Percentiles rank a stretch among this genome's conserved stretches.
phyloP scores from a whole-genome alignment of 257 asterid species.

The Lycium ferocissimum region DNA sequence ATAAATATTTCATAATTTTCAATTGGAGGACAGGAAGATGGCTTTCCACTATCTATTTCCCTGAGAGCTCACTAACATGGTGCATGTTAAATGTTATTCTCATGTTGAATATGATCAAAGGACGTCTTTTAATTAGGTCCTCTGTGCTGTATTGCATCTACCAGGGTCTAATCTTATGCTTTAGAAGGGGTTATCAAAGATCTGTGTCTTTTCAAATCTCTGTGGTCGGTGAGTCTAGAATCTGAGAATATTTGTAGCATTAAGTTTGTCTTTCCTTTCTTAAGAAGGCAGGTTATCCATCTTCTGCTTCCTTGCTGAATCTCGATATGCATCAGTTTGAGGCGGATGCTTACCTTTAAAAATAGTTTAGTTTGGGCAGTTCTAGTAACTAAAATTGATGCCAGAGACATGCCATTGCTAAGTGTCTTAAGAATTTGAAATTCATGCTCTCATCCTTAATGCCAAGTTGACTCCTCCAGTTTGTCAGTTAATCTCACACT shows the following conservation, averaged over 20 bases:
- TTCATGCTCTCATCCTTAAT: slow-evolving; percentile 7
- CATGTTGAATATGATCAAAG: slow-evolving; percentile 5
- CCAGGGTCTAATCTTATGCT: background rate
- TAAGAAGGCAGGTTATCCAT: background rate
- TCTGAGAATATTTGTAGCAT: background rate
- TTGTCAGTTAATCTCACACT: slow-evolving; percentile 14
- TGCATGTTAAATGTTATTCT: slow-evolving; percentile 15
- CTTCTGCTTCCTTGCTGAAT: slow-evolving; percentile 15
- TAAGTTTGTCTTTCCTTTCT: background rate
- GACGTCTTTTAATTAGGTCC: background rate
- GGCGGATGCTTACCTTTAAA: background rate
- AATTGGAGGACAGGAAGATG: slow-evolving; percentile 19
- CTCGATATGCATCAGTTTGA: slow-evolving; percentile 15
- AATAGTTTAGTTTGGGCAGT: slow-evolving; percentile 10
- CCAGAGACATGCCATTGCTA: slow-evolving; percentile 1
- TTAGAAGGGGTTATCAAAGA: background rate
- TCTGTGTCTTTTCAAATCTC: background rate
- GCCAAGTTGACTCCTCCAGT: background rate
- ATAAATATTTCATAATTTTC: background rate
- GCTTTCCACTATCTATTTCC: background rate
- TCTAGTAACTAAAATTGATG: background rate
- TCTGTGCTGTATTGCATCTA: background rate
- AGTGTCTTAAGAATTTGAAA: background rate
- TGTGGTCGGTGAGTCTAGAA: slow-evolving; percentile 1
- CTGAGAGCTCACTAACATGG: background rate